phyloP scores from a whole-genome alignment of 1,139 yeast genomes.

The Saccharomycopsis hybrid region DNA sequence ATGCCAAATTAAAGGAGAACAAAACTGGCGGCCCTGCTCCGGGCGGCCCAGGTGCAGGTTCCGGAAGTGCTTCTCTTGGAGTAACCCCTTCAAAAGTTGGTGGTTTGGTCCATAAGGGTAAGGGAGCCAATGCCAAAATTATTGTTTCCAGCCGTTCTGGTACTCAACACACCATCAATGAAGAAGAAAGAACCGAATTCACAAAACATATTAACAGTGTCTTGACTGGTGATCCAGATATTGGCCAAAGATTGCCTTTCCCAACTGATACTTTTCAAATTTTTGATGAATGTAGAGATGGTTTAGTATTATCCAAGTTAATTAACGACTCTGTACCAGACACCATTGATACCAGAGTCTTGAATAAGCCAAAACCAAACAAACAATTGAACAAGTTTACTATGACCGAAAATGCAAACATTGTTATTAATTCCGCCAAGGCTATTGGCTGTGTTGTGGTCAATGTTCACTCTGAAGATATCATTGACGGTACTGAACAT shows the following conservation, averaged over 20 bases:
- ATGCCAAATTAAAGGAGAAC: conserved; percentile 58
- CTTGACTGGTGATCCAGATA: conserved; percentile 80
- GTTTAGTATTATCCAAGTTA: conserved; percentile 84
- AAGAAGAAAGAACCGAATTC: conserved; percentile 93
- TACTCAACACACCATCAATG: conserved; percentile 94
- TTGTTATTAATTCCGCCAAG: conserved; percentile 95
- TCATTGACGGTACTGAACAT: conserved; percentile 95
- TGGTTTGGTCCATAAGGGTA: conserved; percentile 45
- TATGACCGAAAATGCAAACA: conserved; percentile 94
- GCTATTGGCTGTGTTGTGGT: conserved; percentile 98
- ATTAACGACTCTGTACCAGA: conserved; percentile 98
- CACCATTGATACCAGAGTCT: conserved; percentile 95
- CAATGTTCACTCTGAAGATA: conserved; percentile 94
- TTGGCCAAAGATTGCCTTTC: conserved; percentile 83
- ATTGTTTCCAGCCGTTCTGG: conserved; percentile 81
- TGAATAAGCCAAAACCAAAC: conserved; percentile 77
- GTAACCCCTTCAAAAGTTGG: conserved; percentile 24
- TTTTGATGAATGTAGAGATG: conserved; percentile 95
- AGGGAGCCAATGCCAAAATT: conserved; percentile 55
- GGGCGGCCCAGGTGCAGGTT: conserved; percentile 25
- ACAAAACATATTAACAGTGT: conserved; percentile 94
- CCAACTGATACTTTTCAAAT: conserved; percentile 93
- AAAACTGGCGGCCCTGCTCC: conserved; percentile 24
- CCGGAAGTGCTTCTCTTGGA: conserved; percentile 24
- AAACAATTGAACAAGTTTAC: conserved; percentile 89